Base-by-base conservation (phyloP, 2,329 filamentous ascomycete species). In the Microdochium nivale region DNA sequence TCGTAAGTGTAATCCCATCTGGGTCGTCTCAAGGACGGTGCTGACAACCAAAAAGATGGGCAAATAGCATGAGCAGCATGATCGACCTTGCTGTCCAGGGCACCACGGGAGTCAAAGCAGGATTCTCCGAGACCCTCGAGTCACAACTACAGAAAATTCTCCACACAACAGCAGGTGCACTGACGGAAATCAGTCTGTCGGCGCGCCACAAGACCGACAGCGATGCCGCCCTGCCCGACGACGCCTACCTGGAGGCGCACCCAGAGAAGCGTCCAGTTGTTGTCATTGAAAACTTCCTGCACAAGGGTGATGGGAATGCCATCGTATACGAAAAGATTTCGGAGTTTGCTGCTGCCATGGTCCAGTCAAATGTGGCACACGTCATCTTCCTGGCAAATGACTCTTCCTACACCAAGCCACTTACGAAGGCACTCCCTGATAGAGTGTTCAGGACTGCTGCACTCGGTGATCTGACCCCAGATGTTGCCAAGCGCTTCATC, bases 321-420 rank as follows among this genome's bases (percentile, higher is more conserved):
- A 71, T 85, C n/a, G 76, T 91, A 21, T 88, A 88, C 53, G 86
- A 91, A 56, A 90, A 88, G 64, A 75, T 92, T 48, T 84, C 90
- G 0, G 90, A 96, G 62, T 97, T 92, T 89, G 90, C 91, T 1
- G 90, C 94, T 3, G 77, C 83, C 1, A 72, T 96, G 25, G 91
- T 94, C 0, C 88, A 89, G 47, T 85, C 86, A 50, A 96, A 96
- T 57, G 79, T 95, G 44, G 92, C 92, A 0, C 94, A 97, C 66
- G 90, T 97, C 52, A 85, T 99, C 52, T 96, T 97, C 74, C 75
- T 99, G 35, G 96, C 92, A 0, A 90, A 87, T 52, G 92, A 97
- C 57, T 81, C 90, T 1, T 88, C 90, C 0, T 96, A 90, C 68
- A 86, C 87, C 49, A 97, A 97, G 66, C 86, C 88, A 0, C 74